Percentiles rank a stretch among this genome's conserved stretches.
These are phyloP conservation scores for Lathyrus aphaca DNA, from an alignment of 306 rosid genomes.

Conservation along the genomic window DNA sequence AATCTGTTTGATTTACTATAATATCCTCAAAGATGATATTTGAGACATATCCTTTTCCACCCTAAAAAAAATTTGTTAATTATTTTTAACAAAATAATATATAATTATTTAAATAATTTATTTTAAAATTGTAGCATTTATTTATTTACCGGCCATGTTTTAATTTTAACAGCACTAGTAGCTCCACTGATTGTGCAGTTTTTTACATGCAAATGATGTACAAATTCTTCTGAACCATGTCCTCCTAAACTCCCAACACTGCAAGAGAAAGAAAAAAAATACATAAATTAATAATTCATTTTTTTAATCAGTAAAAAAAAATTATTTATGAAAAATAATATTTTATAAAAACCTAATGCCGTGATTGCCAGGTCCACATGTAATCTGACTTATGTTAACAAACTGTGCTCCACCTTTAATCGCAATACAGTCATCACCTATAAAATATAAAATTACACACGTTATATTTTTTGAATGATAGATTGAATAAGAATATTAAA, in stretches of 20 bases:
- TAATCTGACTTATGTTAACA: constrained; percentile 28
- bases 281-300: background rate
- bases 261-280: background rate
- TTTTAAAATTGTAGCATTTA: background rate
- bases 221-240: constrained; percentile 13
- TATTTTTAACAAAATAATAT: background rate
- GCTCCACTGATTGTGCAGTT: constrained; percentile 47
- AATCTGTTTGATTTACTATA: background rate
- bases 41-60: constrained; percentile 42
- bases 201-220: constrained; percentile 36
- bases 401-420: constrained; percentile 40
- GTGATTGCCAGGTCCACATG: constrained; percentile 57
- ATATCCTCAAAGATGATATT: constrained; percentile 27
- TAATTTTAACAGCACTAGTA: constrained; percentile 40
- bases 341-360: constrained; percentile 51
- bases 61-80: constrained; percentile 16
- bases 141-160: constrained; percentile 52
- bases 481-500: background rate
- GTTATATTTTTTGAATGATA: background rate
- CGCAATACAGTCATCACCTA: constrained; percentile 65
- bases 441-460: background rate
- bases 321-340: background rate
- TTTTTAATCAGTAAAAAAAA: background rate
- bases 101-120: background rate
- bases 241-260: constrained; percentile 58